Base-by-base conservation (phyloP, 2,329 filamentous ascomycete species). In the Neonectria magnoliae region DNA sequence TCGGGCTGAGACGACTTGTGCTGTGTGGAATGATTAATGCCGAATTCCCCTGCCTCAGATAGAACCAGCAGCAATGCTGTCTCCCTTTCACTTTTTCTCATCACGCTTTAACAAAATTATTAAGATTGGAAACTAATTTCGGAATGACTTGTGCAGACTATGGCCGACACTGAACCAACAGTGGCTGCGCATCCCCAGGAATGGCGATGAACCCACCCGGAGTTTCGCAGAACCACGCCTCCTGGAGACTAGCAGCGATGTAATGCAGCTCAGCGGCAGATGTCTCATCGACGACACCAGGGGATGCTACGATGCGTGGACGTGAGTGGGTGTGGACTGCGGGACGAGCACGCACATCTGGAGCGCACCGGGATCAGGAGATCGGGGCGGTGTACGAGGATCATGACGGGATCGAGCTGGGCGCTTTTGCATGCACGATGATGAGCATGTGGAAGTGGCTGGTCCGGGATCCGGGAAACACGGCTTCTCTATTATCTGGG, bases 101-200 rank as follows among this genome's bases (percentile, higher is more conserved):
- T 67, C 57, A 47, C 54, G 25, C 54, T 62, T 71, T 68, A 66
- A 68, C 63, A 67, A 52, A 67, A 71, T 71, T 74, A 70, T 69
- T 70, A 70, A 68, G 73, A 76, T 69, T 68, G 69, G 70, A 77
- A 74, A 78, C 82, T 83, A 81, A 83, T 81, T 74, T 72, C 68
- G 73, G 73, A 69, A 75, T 72, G 64, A 72, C 72, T n/a, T 78
- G 76, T 80, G 79, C 77, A 84, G 82, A 83, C 72, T 79, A 74
- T 68, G 79, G 78, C 69, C 81, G 77, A 75, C 70, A 73, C 66
- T 73, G 62, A 73, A 71, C 64, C 54, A 45, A 14, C 22, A 57
- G 47, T 45, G 65, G 59, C 68, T 68, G 66, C 66, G 64, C 63
- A 67, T 31, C 53, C 27, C 61, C 59, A 47, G 64, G 20, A 66